A percentile compares a stretch with the other conserved stretches of the same genome.
Conservation (phyloP, 495 filamentous ascomycete species). For the Pseudoneurospora amorphoporcata region DNA sequence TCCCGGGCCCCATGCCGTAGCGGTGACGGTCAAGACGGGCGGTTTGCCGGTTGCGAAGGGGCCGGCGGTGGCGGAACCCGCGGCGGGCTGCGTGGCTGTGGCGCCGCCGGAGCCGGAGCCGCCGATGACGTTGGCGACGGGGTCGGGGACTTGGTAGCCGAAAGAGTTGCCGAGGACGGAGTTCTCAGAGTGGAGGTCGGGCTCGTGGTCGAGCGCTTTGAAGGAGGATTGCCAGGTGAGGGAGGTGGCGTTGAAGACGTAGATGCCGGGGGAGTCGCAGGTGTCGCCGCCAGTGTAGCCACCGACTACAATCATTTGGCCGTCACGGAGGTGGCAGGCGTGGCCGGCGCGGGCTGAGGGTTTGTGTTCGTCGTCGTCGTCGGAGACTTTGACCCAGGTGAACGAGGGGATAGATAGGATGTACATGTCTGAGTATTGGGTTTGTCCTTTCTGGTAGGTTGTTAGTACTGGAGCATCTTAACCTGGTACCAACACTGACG, state of each 20-base stretch:
- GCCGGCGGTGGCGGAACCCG: slow-evolving; percentile 49
- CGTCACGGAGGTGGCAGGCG: slow-evolving; percentile 56
- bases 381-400: slow-evolving; percentile 59
- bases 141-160: slow-evolving; percentile 53
- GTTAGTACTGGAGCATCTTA: background rate
- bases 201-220: slow-evolving; percentile 30
- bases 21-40: slow-evolving; percentile 54
- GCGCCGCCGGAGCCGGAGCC: slow-evolving; percentile 51
- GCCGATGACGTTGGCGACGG: slow-evolving; percentile 53
- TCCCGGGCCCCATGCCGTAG: slow-evolving; percentile 25
- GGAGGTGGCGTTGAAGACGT: slow-evolving; percentile 54
- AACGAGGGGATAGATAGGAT: slow-evolving; percentile 67
- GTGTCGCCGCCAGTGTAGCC: slow-evolving; percentile 54
- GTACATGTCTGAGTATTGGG: slow-evolving; percentile 65
- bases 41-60: slow-evolving; percentile 58
- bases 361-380: slow-evolving; percentile 31
- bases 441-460: slow-evolving; percentile 27
- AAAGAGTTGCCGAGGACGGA: slow-evolving; percentile 45
- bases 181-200: slow-evolving; percentile 29
- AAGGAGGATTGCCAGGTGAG: slow-evolving; percentile 53
- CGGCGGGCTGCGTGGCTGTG: slow-evolving; percentile 54
- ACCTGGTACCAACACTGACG: background rate
- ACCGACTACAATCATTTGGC: slow-evolving; percentile 62
- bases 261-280: slow-evolving; percentile 61
- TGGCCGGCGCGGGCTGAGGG: slow-evolving; percentile 59